phyloP scores from a whole-genome alignment of 345 rosid species.

The Salix suchowensis region DNA sequence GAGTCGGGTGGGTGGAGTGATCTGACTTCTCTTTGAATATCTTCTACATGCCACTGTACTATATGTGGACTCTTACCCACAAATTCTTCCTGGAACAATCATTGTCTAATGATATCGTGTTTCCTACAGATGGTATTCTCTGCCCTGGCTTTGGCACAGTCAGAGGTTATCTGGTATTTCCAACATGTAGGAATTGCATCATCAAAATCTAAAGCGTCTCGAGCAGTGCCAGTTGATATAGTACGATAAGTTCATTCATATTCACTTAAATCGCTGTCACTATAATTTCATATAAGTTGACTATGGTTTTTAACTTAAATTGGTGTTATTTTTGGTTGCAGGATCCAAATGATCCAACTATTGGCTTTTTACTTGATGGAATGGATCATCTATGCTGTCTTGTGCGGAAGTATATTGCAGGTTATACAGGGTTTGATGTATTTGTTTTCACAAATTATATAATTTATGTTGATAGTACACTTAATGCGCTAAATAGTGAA shows the following conservation, averaged over 20 bases:
- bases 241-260: constrained; percentile 40
- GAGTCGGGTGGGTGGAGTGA: neutral
- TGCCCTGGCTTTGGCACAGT: constrained; percentile 90
- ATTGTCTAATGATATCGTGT: constrained; percentile 13
- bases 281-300: neutral
- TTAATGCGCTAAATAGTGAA: neutral
- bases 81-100: neutral
- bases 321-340: constrained; percentile 31
- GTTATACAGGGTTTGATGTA: constrained; percentile 32
- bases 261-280: neutral
- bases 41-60: neutral
- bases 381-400: constrained; percentile 92
- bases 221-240: constrained; percentile 70
- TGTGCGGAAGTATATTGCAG: constrained; percentile 96
- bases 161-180: constrained; percentile 95
- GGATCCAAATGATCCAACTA: constrained; percentile 99
- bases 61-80: neutral
- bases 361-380: constrained; percentile 93
- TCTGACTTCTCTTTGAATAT: neutral
- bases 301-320: neutral
- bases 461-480: neutral
- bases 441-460: neutral
- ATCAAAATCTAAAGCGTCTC: constrained; percentile 68
- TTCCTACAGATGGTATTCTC: constrained; percentile 88
- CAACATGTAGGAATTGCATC: constrained; percentile 91